phyloP scores from a whole-genome alignment of 495 filamentous ascomycete genomes.

The Bathelium albidoporum region DNA sequence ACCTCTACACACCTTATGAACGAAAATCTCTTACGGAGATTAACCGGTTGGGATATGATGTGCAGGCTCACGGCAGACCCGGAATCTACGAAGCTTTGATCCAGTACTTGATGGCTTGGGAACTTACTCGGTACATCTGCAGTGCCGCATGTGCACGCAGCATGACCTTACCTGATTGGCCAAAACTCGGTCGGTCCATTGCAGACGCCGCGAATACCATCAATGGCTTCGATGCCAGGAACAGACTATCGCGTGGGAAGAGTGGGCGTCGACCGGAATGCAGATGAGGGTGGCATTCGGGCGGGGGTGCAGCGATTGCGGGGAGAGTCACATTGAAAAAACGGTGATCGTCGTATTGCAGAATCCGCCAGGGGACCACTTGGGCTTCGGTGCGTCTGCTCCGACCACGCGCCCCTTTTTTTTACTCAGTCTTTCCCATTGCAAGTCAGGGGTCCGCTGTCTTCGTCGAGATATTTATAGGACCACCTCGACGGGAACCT shows the following conservation, averaged over 20 bases:
- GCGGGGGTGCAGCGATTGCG: background rate
- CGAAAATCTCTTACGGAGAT: background rate
- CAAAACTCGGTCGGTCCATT: background rate
- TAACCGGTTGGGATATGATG: conserved; percentile 1
- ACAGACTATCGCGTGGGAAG: background rate
- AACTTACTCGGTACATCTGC: background rate
- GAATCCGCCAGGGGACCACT: background rate
- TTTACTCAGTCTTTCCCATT: too few relatives aligned
- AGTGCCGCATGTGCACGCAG: background rate
- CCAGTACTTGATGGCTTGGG: background rate
- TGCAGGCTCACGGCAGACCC: background rate
- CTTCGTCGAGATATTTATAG: too few relatives aligned
- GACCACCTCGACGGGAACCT: too few relatives aligned
- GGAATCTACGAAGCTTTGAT: background rate
- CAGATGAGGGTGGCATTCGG: background rate
- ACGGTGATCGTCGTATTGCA: conserved; percentile 2
- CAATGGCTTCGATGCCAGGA: background rate
- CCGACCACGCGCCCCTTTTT: too few relatives aligned
- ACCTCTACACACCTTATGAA: background rate
- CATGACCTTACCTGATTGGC: background rate
- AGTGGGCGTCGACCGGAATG: background rate
- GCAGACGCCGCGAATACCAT: background rate
- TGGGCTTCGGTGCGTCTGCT: too few relatives aligned
- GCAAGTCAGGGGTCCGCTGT: background rate
- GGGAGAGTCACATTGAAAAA: conserved; percentile 4